Evolutionary conservation across 2,329 filamentous ascomycete genomes (phyloP), one percentile per base, ranked within the genome.

Genomic region (Fusarium mangiferae): DNA sequence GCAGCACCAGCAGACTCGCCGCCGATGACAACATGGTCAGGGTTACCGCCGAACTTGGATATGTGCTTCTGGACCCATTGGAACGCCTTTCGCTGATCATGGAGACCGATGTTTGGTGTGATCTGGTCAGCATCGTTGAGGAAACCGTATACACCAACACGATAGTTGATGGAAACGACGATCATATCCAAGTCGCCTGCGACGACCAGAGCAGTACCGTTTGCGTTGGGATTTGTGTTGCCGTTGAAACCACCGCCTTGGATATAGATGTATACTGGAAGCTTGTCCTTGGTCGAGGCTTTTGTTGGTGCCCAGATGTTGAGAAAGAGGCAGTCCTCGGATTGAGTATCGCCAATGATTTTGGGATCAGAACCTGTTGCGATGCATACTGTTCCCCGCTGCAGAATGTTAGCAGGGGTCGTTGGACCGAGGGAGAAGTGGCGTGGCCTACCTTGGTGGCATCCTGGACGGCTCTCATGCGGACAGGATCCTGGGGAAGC

Each of bases 151-250:
- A 89, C 87, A 0, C 93, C 93, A 17, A 95, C 92, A 10, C 93
- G 90, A 79, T 95, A 95, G 81, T 94, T 95, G 82, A 94, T 88
- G 15, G 87, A 91, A 5, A 95, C 91, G 1, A 94, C 89, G 0
- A 95, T 83, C 33, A 94, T 91, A 65, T 88, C 83, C 42, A 86
- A 84, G 24, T 89, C 88, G 0, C 90, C 91, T 36, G 85, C 79
- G 35, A 91, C 85, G 38, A 83, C 79, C n/a, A 95, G 81, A 1
- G 87, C 89, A 2, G 86, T 87, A 1, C 89, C 91, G 72, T 94
- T 89, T 73, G 88, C 86, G 68, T 91, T 87, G 2, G 84, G 77
- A 63, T 85, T 84, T 3, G 84, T 81, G 72, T 86, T 83, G 11
- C 70, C 65, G 61, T 88, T 89, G 79, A 91, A 91, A 0, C 90